Conservation (phyloP, 176 grass and related monocot species). For the Olyra latifolia region DNA sequence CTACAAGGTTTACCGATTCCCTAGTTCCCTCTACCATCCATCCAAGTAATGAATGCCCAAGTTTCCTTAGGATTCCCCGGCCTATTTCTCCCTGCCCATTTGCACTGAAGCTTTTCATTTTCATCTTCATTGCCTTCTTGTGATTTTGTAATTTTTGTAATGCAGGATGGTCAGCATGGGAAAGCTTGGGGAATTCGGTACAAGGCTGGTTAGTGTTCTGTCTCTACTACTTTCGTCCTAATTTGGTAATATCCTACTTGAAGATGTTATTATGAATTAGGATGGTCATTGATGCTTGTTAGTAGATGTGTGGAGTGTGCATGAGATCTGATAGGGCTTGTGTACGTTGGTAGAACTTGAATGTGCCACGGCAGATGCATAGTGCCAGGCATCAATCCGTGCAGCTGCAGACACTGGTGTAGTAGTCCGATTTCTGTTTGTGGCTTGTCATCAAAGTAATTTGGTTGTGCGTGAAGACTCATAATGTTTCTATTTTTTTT, state of each 20-base stretch:
- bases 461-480: background rate
- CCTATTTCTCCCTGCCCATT: background rate
- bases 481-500: background rate
- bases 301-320: background rate
- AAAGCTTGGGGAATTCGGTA: constrained; percentile 88
- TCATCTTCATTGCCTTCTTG: background rate
- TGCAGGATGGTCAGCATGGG: constrained; percentile 84
- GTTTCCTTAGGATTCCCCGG: no score
- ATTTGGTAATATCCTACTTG: background rate
- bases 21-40: background rate
- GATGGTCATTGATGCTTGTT: background rate
- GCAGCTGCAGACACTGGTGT: background rate
- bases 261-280: background rate
- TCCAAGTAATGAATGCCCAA: no score
- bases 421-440: background rate
- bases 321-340: background rate
- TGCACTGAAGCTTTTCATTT: background rate
- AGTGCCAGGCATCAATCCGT: background rate
- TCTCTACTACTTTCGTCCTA: background rate
- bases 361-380: background rate
- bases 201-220: constrained; percentile 64
- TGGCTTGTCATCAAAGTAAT: background rate
- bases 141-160: background rate
- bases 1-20: constrained; percentile 60
- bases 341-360: background rate